These are phyloP conservation scores for Rhodocollybia butyracea DNA, from an alignment of 768 basidiomycete genomes.

Conservation along the genomic window DNA sequence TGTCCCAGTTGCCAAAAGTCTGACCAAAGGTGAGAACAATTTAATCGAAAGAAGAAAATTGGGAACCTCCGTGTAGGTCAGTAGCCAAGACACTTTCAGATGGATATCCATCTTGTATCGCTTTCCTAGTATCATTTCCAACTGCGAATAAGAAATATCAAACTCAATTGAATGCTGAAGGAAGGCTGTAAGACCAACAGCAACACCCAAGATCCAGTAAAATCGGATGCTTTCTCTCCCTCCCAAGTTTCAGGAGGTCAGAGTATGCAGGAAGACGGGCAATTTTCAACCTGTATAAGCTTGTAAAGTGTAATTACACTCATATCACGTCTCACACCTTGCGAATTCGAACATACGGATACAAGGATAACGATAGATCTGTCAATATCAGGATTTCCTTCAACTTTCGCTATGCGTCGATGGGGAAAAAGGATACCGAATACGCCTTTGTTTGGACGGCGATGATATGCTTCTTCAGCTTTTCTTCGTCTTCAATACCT, in stretches of 20 bases:
- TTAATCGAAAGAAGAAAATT: background rate
- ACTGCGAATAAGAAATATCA: background rate
- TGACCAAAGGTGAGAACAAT: constrained; percentile 16
- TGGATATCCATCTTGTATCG: background rate
- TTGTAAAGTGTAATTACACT: background rate
- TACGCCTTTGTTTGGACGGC: constrained; percentile 34
- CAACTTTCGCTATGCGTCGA: too few relatives aligned
- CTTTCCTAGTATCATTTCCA: background rate
- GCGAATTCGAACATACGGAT: background rate
- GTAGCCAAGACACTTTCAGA: constrained; percentile 18
- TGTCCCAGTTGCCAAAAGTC: constrained; percentile 64
- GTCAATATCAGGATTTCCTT: constrained; percentile 22
- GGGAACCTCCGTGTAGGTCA: background rate
- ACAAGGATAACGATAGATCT: constrained; percentile 23
- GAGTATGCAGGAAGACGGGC: background rate
- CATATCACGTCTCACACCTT: background rate
- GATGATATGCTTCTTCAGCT: constrained; percentile 38
- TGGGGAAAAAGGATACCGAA: constrained; percentile 13
- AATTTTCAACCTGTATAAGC: background rate
- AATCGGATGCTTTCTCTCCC: background rate
- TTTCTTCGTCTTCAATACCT: constrained; percentile 31
- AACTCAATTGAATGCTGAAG: background rate
- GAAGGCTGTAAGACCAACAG: background rate
- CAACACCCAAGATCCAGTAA: background rate
- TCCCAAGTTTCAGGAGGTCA: background rate